Evolutionary conservation across 495 filamentous ascomycete species (phyloP).

Genomic region (Cryomyces antarcticus): DNA sequence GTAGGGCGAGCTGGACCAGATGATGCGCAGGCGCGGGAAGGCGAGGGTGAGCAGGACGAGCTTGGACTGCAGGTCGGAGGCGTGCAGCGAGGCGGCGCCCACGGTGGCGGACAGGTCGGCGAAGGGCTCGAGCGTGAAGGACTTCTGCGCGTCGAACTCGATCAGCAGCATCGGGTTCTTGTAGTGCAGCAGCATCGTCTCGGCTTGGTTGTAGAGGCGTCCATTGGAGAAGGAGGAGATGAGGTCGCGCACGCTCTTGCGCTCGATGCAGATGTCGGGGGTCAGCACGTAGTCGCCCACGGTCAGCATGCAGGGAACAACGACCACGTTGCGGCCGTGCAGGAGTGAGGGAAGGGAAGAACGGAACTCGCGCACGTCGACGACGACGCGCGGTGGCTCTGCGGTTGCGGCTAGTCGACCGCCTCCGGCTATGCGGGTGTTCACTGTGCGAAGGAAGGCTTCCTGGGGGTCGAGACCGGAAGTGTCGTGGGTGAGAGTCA

Average conservation of each 20-base stretch:
- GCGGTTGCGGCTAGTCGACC: slow-evolving; percentile 75
- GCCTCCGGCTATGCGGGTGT: slow-evolving; percentile 89
- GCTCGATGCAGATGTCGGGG: slow-evolving; percentile 79
- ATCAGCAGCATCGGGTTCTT: slow-evolving; percentile 79
- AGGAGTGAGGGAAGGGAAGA: slow-evolving; percentile 80
- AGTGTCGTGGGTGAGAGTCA: slow-evolving; percentile 59
- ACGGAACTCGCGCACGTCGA: slow-evolving; percentile 90
- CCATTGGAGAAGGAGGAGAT: slow-evolving; percentile 83
- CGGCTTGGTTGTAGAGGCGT: slow-evolving; percentile 75
- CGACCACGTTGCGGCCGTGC: slow-evolving; percentile 64
- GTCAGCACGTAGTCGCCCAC: slow-evolving; percentile 93
- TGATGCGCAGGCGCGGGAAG: slow-evolving; percentile 72
- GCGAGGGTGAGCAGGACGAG: slow-evolving; percentile 83
- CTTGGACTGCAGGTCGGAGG: slow-evolving; percentile 66
- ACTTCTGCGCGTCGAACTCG: slow-evolving; percentile 94
- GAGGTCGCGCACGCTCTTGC: slow-evolving; percentile 78
- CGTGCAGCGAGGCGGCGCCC: slow-evolving; percentile 31
- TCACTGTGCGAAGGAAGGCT: slow-evolving; percentile 81
- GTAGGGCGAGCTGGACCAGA: slow-evolving; percentile 86
- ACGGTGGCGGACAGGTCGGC: slow-evolving; percentile 53
- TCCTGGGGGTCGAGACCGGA: slow-evolving; percentile 67
- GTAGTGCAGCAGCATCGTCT: slow-evolving; percentile 89
- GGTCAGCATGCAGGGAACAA: slow-evolving; percentile 86
- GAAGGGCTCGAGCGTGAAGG: slow-evolving; percentile 88
- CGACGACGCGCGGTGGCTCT: slow-evolving; percentile 77